A percentile compares a stretch with the other conserved stretches of the same genome.
These are phyloP conservation scores for Neodidymelliopsis sp. DNA, from an alignment of 2,329 filamentous ascomycete species.

Conservation along the genomic window DNA sequence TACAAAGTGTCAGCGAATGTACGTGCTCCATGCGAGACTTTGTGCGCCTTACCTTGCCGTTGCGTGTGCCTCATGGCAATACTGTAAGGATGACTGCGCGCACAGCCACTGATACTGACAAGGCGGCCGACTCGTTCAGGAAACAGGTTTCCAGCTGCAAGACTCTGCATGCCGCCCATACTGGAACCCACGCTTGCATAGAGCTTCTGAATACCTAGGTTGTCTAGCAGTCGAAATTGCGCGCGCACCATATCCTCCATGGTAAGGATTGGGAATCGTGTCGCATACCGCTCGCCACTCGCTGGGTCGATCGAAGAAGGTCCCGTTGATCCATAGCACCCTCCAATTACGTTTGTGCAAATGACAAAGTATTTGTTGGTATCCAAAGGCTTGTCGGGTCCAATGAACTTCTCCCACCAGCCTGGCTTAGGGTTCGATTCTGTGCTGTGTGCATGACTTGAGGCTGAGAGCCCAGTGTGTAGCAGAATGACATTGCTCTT, in stretches of 20 bases:
- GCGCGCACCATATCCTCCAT: slow-evolving; percentile 98
- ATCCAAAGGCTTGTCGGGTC: slow-evolving; percentile 82
- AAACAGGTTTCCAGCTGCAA: slow-evolving; percentile 85
- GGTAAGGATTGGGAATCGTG: slow-evolving; percentile 92
- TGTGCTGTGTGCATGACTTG: slow-evolving; percentile 96
- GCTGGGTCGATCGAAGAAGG: slow-evolving; percentile 87
- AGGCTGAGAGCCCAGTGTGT: slow-evolving; percentile 95
- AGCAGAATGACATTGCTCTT: slow-evolving; percentile 89
- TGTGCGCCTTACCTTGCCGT: slow-evolving; percentile 66
- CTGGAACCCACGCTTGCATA: slow-evolving; percentile 94
- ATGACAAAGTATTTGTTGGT: slow-evolving; percentile 92
- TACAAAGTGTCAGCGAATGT: slow-evolving; percentile 12
- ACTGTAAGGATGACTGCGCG: slow-evolving; percentile 93
- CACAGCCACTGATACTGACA: slow-evolving; percentile 91
- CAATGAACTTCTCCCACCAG: slow-evolving; percentile 99
- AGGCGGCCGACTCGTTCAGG: slow-evolving; percentile 82
- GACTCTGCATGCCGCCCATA: slow-evolving; percentile 98
- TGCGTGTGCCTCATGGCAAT: slow-evolving; percentile 99
- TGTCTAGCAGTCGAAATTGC: slow-evolving; percentile 87
- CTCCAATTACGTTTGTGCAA: slow-evolving; percentile 95
- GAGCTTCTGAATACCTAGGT: slow-evolving; percentile 76
- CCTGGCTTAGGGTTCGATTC: slow-evolving; percentile 83
- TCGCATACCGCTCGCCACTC: slow-evolving; percentile 88
- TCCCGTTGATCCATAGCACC: slow-evolving; percentile 94
- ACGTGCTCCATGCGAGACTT: too few species aligned